Evolutionary conservation across 768 basidiomycete genomes (phyloP), one percentile per base, ranked within the genome.

Genomic region (Obba rivulosa): DNA sequence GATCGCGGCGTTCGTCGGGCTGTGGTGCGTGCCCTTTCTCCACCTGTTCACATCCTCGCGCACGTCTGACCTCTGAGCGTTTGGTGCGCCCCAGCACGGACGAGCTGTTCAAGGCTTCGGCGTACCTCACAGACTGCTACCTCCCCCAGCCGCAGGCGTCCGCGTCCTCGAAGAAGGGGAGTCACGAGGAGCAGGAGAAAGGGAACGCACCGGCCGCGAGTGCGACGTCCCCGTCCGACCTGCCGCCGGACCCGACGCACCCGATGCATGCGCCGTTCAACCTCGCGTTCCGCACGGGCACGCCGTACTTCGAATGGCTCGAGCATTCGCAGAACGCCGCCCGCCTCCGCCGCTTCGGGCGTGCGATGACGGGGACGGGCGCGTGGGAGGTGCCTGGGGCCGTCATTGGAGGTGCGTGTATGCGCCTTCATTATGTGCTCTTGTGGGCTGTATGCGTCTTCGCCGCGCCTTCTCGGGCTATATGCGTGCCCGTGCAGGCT

Each of bases 71-170:
- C n/a, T 43, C 8, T 42, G 39, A 23, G 8, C 17, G 18, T 16
- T 34, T 46, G n/a, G 23, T 21, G n/a, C 16, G n/a, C 9, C 13
- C 8, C 3, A 89, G 87, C 53, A 75, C 83, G 5, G 87, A 90
- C 57, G 87, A 90, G 58, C 75, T 88, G 35, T 78, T 81, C 69
- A 89, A 89, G 64, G 75, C 85, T 1, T 79, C 85, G 10, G 81
- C 83, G 5, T 88, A 85, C 56, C 73, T 90, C 48, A 83, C 87
- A 0, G 87, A 90, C 22, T 58, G 66, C n/a, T 64, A 65, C 34
- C 54, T 57, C 8, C 54, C 34, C 41, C 28, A 31, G 28, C 28
- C 5, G 28, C 28, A 13, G 28, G 24, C n/a, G n/a, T n/a, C n/a
- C n/a, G n/a, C n/a, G n/a, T n/a, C n/a, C n/a, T n/a, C n/a, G n/a